Evolutionary conservation across 768 basidiomycete genomes (phyloP).

Genomic region (Gloeostereum incarnatum): DNA sequence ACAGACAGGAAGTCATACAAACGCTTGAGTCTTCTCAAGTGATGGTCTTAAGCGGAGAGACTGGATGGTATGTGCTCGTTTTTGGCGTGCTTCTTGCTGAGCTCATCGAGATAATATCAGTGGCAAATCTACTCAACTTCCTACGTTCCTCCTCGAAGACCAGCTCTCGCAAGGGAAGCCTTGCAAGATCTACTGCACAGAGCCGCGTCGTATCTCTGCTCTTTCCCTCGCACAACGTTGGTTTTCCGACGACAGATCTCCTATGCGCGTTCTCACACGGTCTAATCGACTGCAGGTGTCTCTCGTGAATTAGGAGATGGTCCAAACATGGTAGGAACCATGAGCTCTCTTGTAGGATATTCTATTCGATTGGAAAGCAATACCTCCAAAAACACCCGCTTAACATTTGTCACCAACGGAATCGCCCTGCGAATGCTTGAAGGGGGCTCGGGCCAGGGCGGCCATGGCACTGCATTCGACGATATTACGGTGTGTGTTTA

Average conservation of each 20-base stretch:
- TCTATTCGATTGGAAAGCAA: conserved; percentile 90
- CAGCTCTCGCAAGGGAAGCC: conserved; percentile 68
- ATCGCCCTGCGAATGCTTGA: conserved; percentile 98
- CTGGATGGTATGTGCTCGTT: conserved; percentile 22
- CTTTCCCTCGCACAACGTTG: conserved; percentile 86
- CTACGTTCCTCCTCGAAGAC: conserved; percentile 89
- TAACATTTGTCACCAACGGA: conserved; percentile 88
- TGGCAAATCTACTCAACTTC: conserved; percentile 96
- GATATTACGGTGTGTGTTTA: conserved; percentile 73
- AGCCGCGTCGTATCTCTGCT: conserved; percentile 92
- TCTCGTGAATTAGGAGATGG: conserved; percentile 88
- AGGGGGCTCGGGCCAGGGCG: conserved; percentile 58
- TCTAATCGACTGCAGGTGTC: conserved; percentile 35
- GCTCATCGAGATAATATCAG: conserved; percentile 27
- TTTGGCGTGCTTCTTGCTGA: conserved; percentile 3
- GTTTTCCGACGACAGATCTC: no score
- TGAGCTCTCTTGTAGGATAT: conserved; percentile 81
- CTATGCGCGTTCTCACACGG: neutral
- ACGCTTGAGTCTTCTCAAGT: conserved; percentile 70
- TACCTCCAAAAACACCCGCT: conserved; percentile 65
- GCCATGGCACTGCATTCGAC: conserved; percentile 77
- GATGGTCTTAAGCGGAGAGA: conserved; percentile 66
- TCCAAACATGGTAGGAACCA: conserved; percentile 67
- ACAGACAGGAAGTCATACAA: conserved; percentile 63
- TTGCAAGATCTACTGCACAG: conserved; percentile 92